phyloP scores from a whole-genome alignment of 208 protist species.

The Crithidia brevicula region DNA sequence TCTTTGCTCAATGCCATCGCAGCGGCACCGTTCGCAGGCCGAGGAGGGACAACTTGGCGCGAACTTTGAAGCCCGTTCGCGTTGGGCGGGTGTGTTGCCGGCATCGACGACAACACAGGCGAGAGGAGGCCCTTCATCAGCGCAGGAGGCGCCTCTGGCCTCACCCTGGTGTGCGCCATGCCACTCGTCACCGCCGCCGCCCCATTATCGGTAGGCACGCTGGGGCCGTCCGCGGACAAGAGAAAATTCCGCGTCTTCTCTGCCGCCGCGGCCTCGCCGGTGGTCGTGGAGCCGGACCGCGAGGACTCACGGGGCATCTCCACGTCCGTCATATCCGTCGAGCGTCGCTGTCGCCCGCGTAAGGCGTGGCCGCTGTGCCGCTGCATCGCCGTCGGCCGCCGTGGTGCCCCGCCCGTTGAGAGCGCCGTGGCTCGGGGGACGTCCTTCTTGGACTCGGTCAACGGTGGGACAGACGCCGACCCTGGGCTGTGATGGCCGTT shows the following conservation, averaged over 20 bases:
- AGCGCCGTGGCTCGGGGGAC: background rate
- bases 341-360: slow-evolving; percentile 15
- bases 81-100: background rate
- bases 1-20: background rate
- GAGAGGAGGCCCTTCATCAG: slow-evolving; percentile 14
- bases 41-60: background rate
- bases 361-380: slow-evolving; percentile 6
- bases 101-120: background rate
- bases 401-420: background rate
- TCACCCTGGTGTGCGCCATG: background rate
- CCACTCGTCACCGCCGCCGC: background rate
- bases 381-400: slow-evolving; percentile 1
- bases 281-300: background rate
- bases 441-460: background rate
- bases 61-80: background rate
- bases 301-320: slow-evolving; percentile 3
- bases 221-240: background rate
- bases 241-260: background rate
- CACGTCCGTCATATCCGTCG: slow-evolving; percentile 21
- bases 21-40: background rate
- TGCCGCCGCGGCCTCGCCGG: background rate
- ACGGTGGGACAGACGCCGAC: background rate
- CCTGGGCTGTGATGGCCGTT: background rate
- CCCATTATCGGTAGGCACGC: background rate
- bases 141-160: background rate